phyloP scores from a whole-genome alignment of 179 eudicot genomes.

The Beta lomatogona region DNA sequence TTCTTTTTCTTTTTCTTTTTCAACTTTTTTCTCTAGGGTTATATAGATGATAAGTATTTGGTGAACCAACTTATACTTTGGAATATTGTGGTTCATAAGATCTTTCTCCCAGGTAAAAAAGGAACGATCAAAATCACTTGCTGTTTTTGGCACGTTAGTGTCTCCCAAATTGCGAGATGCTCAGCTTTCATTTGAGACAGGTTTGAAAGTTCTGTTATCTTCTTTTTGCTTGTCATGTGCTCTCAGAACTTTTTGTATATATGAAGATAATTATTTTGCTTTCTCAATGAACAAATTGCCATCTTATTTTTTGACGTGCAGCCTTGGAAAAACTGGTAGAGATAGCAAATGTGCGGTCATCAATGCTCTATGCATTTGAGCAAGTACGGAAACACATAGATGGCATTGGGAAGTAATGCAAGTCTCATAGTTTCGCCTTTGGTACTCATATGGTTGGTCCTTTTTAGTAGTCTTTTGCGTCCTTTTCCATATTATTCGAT shows the following conservation, averaged over 20 bases:
- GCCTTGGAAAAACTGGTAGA: slow-evolving; percentile 77
- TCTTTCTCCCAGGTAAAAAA: slow-evolving; percentile 51
- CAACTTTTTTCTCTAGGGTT: background rate
- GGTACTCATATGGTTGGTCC: slow-evolving; percentile 25
- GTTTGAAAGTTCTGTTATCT: slow-evolving; percentile 34
- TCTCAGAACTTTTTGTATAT: background rate
- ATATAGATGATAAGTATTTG: background rate
- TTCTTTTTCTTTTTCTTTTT: background rate
- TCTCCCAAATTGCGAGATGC: slow-evolving; percentile 89
- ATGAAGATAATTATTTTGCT: background rate
- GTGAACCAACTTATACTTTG: background rate
- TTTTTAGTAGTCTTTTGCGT: background rate
- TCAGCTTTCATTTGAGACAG: slow-evolving; percentile 86
- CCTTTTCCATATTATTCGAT: background rate
- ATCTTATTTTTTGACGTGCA: slow-evolving; percentile 33
- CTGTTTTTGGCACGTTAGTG: slow-evolving; percentile 80
- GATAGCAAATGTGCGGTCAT: slow-evolving; percentile 73
- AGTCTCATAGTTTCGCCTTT: background rate
- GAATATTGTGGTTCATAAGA: background rate
- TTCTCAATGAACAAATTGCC: background rate
- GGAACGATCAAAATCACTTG: slow-evolving; percentile 70
- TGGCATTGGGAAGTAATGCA: slow-evolving; percentile 28
- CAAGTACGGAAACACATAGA: slow-evolving; percentile 43
- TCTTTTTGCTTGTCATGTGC: background rate
- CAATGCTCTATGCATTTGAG: slow-evolving; percentile 59